Conservation (phyloP, 495 filamentous ascomycete genomes). For the Hypoxylon intermedium region DNA sequence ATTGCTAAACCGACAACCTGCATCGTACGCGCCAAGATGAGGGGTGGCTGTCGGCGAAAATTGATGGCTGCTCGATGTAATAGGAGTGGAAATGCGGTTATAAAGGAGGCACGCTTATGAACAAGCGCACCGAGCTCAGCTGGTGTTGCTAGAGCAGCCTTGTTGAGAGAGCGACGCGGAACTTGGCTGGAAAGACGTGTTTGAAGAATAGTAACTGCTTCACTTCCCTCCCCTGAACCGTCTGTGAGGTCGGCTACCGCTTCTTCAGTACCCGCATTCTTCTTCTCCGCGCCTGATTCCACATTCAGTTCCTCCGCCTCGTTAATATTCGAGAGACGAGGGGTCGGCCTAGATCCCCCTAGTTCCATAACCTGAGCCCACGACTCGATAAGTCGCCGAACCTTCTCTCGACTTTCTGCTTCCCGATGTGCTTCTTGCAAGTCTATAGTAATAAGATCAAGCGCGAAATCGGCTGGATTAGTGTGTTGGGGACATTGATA, state of each 20-base stretch:
- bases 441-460: constrained; percentile 77
- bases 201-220: not conserved
- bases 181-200: constrained; percentile 24
- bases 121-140: constrained; percentile 72
- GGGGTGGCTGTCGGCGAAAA: constrained; percentile 67
- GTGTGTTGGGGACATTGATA: constrained; percentile 68
- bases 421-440: constrained; percentile 68
- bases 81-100: constrained; percentile 68
- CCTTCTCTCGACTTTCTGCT: constrained; percentile 63
- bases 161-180: constrained; percentile 34
- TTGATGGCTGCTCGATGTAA: constrained; percentile 70
- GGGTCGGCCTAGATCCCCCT: not conserved
- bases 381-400: constrained; percentile 62
- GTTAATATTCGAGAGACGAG: constrained; percentile 28
- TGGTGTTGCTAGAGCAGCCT: constrained; percentile 62
- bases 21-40: constrained; percentile 69
- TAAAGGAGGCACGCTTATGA: constrained; percentile 66
- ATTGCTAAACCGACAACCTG: constrained; percentile 72
- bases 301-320: constrained; percentile 30
- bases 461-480: constrained; percentile 77
- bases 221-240: constrained; percentile 5
- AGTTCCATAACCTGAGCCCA: constrained; percentile 45
- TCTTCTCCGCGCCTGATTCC: not conserved
- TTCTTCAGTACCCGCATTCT: too few species aligned
- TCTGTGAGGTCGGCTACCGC: not conserved